Conservation (phyloP, 2,329 filamentous ascomycete species). For the Aspergillus tubingensis region DNA sequence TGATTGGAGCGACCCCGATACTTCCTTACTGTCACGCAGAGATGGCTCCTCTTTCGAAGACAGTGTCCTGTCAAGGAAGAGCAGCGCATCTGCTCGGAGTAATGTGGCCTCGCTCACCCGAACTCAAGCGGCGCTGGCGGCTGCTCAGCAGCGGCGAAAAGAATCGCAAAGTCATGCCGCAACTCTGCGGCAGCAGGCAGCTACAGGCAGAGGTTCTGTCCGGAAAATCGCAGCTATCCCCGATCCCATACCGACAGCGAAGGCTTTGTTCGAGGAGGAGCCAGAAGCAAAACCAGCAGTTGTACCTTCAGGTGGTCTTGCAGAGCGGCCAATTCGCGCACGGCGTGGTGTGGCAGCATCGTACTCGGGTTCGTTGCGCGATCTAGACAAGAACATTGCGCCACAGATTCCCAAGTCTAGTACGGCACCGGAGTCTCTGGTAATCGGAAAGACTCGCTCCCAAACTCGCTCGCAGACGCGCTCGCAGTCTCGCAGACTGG, state of each 20-base stretch:
- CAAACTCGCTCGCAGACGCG: conserved; percentile 39
- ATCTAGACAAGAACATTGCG: conserved; percentile 28
- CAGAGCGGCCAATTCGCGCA: conserved; percentile 43
- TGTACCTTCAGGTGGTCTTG: conserved; percentile 35
- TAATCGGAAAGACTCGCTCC: conserved; percentile 44
- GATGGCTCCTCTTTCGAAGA: conserved; percentile 31
- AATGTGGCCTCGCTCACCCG: conserved; percentile 34
- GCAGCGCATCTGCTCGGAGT: conserved; percentile 29
- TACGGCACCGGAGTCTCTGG: conserved; percentile 36
- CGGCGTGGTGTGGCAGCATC: conserved; percentile 39
- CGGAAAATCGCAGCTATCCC: conserved; percentile 30
- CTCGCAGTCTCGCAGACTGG: conserved; percentile 43
- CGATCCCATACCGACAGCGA: conserved; percentile 23
- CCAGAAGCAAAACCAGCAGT: conserved; percentile 16
- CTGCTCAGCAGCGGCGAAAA: conserved; percentile 43
- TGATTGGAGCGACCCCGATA: conserved; percentile 42
- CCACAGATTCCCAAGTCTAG: conserved; percentile 34
- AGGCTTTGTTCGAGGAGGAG: conserved; percentile 22
- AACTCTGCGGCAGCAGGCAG: conserved; percentile 48
- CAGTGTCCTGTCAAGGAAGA: conserved; percentile 31
- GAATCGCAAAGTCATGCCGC: conserved; percentile 50
- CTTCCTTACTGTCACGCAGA: conserved; percentile 21
- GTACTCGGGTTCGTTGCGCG: conserved; percentile 36
- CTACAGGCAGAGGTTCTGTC: conserved; percentile 34
- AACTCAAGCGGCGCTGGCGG: conserved; percentile 43